Evolutionary conservation across 1,284 basidiomycete species (phyloP), one percentile per base, ranked within the genome.

Genomic region (Violaceomyces palustris): DNA sequence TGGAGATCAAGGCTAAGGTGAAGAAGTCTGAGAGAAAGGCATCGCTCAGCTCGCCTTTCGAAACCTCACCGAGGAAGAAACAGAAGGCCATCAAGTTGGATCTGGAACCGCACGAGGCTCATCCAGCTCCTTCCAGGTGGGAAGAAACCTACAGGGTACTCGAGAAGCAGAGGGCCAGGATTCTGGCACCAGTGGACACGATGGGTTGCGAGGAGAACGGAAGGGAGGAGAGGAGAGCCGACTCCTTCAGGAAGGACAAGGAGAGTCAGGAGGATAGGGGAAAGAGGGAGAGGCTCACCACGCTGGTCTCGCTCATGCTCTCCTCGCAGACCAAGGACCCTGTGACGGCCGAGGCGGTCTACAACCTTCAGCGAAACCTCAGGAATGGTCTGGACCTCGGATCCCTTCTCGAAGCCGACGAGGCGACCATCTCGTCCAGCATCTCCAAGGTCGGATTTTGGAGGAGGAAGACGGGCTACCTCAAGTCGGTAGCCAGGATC

Each of bases 391-490:
- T 98, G 15, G 85, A 83, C 0, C 77, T 94, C 1, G 78, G 83
- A n/a, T 82, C 79, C 0, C 69, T 97, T 12, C 76, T 88, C 6
- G 75, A 76, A 0, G 85, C 88, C 0, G 78, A 83, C 4, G 80
- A 83, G 2, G 71, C 76, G 2, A 74, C 76, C 3, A 83, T 98
- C 22, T 78, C 83, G 2, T 78, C 80, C 0, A 84, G 86, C 6
- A 93, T 96, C 48, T 79, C 79, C 41, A 92, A 92, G 76, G 90
- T 94, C 3, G 89, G 91, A 0, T 94, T 96, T 69, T 94, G 90
- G 88, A 79, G 86, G 15, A 78, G 86, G 35, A 96, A 96, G 75
- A 86, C 89, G 1, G 77, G 76, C 23, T 71, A 72, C 26, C 38
- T 72, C 19, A 57, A 57, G 18, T 45, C 38, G 1, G 64, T 57